Base-by-base conservation (phyloP, 2,329 filamentous ascomycete genomes). In the Pyrenochaeta sp. region DNA sequence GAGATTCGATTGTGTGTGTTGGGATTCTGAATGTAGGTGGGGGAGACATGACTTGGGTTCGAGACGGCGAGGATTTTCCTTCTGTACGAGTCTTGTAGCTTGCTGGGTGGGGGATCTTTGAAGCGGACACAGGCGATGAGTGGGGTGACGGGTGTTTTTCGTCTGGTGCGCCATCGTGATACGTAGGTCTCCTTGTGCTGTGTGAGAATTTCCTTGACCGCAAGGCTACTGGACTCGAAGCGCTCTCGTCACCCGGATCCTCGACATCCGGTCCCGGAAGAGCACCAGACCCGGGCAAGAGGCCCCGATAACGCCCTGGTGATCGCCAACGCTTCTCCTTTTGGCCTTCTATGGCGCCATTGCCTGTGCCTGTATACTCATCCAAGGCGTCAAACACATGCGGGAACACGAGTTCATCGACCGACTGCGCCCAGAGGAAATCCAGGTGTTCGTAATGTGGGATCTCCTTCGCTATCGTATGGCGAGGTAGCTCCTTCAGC, bases 361-460 rank as follows among this genome's bases (percentile, higher is more conserved):
- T 24, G 1, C 60, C 60, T n/a, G 52, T 52, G 32, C 57, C 59
- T 7, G 81, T 76, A 64, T 85, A 92, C 67, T 84, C 89, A 58
- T 96, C 88, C 9, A 99, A 82, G 0, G 95, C 93, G 67, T 96
- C 90, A 63, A 97, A 93, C 1, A 99, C 92, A 73, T 96, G 92
- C 15, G 89, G 91, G 72, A 97, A 97, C 2, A 98, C 94, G 51
- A 93, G 87, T 0, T 84, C 82, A 65, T 96, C 86, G 6, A 96
- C 91, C 69, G 97, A 93, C 37, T 87, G 84, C 0, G 91, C 95
- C 95, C 95, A 99, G 0, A 99, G 83, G 70, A 99, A 97, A 77
- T 99, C 95, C 25, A 99, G 86, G 77, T 99, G 95, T 77, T 99
- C 95, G 76, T 97, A 99, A 74, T 96, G 92, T 0, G 90, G 88